Percentiles rank a stretch among this genome's conserved stretches.
phyloP scores from a whole-genome alignment of 2,329 filamentous ascomycete species.

The Claviceps purpurea region DNA sequence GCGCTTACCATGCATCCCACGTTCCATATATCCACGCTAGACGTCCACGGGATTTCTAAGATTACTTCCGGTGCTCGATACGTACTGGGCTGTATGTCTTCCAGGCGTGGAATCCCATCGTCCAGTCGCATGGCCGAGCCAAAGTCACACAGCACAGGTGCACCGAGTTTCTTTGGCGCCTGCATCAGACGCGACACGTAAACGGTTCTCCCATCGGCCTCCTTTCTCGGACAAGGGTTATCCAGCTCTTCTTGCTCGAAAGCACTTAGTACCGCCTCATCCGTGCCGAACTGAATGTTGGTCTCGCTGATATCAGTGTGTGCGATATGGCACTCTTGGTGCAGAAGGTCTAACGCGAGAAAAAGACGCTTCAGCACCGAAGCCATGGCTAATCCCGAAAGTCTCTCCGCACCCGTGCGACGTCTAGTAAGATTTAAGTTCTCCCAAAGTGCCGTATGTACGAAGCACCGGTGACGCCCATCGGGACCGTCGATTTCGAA shows the following conservation, averaged over 20 bases:
- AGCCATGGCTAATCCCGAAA: conserved; percentile 21
- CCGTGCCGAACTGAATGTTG: conserved; percentile 31
- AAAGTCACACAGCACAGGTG: conserved; percentile 34
- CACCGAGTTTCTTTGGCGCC: conserved; percentile 18
- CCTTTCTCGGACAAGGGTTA: conserved; percentile 27
- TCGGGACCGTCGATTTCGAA: conserved; percentile 23
- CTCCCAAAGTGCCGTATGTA: conserved; percentile 19
- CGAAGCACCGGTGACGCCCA: conserved; percentile 22
- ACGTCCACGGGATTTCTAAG: conserved; percentile 29
- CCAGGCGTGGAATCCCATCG: conserved; percentile 12
- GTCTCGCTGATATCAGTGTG: conserved; percentile 34
- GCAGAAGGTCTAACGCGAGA: conserved; percentile 30
- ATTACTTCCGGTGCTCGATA: conserved; percentile 35
- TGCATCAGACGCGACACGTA: conserved; percentile 27
- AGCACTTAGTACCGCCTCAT: conserved; percentile 23
- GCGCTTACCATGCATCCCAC: conserved; percentile 31
- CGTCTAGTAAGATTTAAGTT: not conserved
- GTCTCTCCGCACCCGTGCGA: conserved; percentile 23
- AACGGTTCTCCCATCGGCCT: conserved; percentile 24
- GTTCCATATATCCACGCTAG: conserved; percentile 38
- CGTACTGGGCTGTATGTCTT: conserved; percentile 26
- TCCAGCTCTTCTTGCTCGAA: conserved; percentile 27
- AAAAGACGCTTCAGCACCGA: conserved; percentile 26
- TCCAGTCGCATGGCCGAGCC: conserved; percentile 28
- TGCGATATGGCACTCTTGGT: conserved; percentile 30